Conservation (phyloP, 805 yeast species). For the Hanseniaspora nectarophila region DNA sequence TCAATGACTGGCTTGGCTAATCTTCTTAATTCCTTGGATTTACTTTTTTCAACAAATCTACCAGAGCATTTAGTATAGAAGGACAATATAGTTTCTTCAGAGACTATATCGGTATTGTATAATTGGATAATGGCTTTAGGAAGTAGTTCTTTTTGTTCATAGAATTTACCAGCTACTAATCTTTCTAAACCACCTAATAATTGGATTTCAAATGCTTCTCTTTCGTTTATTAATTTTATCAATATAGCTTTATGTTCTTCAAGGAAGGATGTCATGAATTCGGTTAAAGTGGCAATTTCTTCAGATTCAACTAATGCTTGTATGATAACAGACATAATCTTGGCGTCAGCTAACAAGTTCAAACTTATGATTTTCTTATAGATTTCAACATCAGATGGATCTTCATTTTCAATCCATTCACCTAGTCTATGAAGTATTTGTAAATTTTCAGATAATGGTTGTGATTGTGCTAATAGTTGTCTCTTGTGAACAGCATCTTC, state of each 20-base stretch:
- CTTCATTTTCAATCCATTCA: slow-evolving; percentile 64
- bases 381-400: slow-evolving; percentile 79
- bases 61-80: slow-evolving; percentile 91
- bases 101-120: slow-evolving; percentile 71
- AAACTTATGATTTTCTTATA: slow-evolving; percentile 78
- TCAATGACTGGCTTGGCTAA: slow-evolving; percentile 91
- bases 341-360: slow-evolving; percentile 57
- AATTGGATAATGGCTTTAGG: slow-evolving; percentile 73
- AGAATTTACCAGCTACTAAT: slow-evolving; percentile 70
- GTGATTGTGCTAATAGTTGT: slow-evolving; percentile 54
- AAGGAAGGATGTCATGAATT: slow-evolving; percentile 37
- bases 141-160: slow-evolving; percentile 53
- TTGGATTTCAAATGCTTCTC: slow-evolving; percentile 67
- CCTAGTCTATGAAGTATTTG: slow-evolving; percentile 65
- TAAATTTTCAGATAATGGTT: slow-evolving; percentile 32
- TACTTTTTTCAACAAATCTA: slow-evolving; percentile 85
- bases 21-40: slow-evolving; percentile 84
- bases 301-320: slow-evolving; percentile 70
- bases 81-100: slow-evolving; percentile 66
- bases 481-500: slow-evolving; percentile 91
- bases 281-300: slow-evolving; percentile 37
- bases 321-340: slow-evolving; percentile 81
- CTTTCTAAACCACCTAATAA: slow-evolving; percentile 94
- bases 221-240: slow-evolving; percentile 53
- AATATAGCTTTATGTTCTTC: slow-evolving; percentile 71